Evolutionary conservation across 768 basidiomycete genomes (phyloP).

Genomic region (Thelephora ganbajun): DNA sequence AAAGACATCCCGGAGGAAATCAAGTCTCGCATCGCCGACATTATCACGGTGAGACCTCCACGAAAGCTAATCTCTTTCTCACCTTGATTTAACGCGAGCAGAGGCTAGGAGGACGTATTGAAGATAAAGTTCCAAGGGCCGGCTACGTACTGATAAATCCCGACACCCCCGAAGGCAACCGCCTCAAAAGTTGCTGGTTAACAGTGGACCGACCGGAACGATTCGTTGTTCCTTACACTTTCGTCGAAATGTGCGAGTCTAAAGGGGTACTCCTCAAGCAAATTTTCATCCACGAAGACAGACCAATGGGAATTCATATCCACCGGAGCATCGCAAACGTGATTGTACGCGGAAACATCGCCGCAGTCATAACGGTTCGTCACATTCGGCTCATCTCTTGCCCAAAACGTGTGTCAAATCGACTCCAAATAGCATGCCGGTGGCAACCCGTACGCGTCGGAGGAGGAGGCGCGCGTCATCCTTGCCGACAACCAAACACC

Average conservation of each 20-base stretch:
- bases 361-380: neutral
- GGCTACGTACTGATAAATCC: slow-evolving; percentile 64
- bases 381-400: neutral
- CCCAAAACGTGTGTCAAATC: neutral
- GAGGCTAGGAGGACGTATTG: slow-evolving; percentile 66
- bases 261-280: slow-evolving; percentile 60
- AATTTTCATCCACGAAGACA: slow-evolving; percentile 55
- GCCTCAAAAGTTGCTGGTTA: slow-evolving; percentile 63
- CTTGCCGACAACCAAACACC: slow-evolving; percentile 73
- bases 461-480: slow-evolving; percentile 61
- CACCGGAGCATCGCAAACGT: slow-evolving; percentile 70
- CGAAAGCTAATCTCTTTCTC: neutral
- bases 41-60: slow-evolving; percentile 39
- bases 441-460: slow-evolving; percentile 58
- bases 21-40: slow-evolving; percentile 61
- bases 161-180: slow-evolving; percentile 56
- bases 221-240: slow-evolving; percentile 70
- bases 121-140: slow-evolving; percentile 62
- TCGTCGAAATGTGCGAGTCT: slow-evolving; percentile 76
- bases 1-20: slow-evolving; percentile 58
- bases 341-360: slow-evolving; percentile 54
- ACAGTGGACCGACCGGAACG: slow-evolving; percentile 57
- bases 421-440: slow-evolving; percentile 49
- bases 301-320: slow-evolving; percentile 64
- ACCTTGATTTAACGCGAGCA: slow-evolving; percentile 15